phyloP scores from a whole-genome alignment of 1,284 basidiomycete genomes.

The Puccinia triticina region DNA sequence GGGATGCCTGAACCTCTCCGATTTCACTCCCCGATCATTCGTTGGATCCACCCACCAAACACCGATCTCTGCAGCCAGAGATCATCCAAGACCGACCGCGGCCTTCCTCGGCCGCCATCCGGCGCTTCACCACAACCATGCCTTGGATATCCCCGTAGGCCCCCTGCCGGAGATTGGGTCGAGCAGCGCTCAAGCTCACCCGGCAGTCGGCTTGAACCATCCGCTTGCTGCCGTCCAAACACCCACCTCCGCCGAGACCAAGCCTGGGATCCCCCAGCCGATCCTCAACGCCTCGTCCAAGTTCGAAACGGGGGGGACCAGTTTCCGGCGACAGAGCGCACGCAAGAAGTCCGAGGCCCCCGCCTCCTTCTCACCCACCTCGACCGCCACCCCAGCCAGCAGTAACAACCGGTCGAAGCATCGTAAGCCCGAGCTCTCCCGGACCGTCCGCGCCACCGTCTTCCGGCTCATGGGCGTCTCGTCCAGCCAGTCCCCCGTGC shows the following conservation, averaged over 20 bases:
- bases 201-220: not conserved
- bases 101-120: not conserved
- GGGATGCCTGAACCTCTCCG: not conserved
- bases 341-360: conserved; percentile 25
- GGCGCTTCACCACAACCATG: not conserved
- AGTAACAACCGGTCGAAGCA: conserved; percentile 39
- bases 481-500: conserved; percentile 5
- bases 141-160: conserved; percentile 37
- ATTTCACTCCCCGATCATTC: not conserved
- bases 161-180: conserved; percentile 3
- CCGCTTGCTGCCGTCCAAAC: not conserved
- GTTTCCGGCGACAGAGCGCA: conserved; percentile 8
- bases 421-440: conserved; percentile 40
- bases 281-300: not conserved
- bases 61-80: conserved; percentile 16
- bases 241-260: not conserved
- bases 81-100: not conserved
- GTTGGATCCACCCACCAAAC: not conserved
- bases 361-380: not conserved
- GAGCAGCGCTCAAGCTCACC: conserved; percentile 14
- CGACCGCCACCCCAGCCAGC: not conserved
- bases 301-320: not conserved
- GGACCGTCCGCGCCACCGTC: conserved; percentile 40
- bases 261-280: not conserved
- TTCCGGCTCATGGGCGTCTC: conserved; percentile 46